These are phyloP conservation scores for Elsinoe batatas DNA, from an alignment of 2,329 filamentous ascomycete species.

Conservation along the genomic window DNA sequence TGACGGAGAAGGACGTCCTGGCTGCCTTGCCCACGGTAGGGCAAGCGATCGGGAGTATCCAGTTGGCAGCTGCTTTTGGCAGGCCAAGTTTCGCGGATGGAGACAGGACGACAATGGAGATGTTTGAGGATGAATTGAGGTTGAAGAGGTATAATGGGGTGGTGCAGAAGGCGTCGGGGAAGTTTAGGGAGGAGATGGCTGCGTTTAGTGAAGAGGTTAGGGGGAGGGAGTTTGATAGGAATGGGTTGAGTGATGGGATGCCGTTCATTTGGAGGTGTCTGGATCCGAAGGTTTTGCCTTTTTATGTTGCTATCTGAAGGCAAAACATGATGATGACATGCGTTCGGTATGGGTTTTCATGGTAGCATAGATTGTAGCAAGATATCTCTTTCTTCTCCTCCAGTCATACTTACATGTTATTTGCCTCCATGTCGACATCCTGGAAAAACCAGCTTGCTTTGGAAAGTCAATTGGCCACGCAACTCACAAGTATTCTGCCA, in stretches of 20 bases:
- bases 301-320: slow-evolving; percentile 17
- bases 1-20: slow-evolving; percentile 25
- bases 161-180: slow-evolving; percentile 26
- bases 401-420: too few relatives aligned
- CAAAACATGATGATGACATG: neutral
- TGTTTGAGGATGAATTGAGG: slow-evolving; percentile 32
- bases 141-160: slow-evolving; percentile 26
- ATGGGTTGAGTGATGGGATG: slow-evolving; percentile 39
- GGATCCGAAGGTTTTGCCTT: slow-evolving; percentile 22
- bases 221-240: slow-evolving; percentile 32
- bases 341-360: neutral
- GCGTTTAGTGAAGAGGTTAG: slow-evolving; percentile 30
- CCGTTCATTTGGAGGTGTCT: slow-evolving; percentile 36
- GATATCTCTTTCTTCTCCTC: neutral
- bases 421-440: too few relatives aligned
- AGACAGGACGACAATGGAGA: slow-evolving; percentile 32
- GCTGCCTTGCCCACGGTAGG: slow-evolving; percentile 12
- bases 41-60: slow-evolving; percentile 24
- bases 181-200: slow-evolving; percentile 31
- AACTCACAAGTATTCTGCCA: too few relatives aligned
- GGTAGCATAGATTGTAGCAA: neutral
- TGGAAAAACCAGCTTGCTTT: too few relatives aligned
- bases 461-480: too few relatives aligned
- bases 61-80: slow-evolving; percentile 32
- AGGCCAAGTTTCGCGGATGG: slow-evolving; percentile 31